Percentiles rank a stretch among this genome's conserved stretches.
Conservation (phyloP, 2,329 filamentous ascomycete genomes). For the Escovopsis weberi region DNA sequence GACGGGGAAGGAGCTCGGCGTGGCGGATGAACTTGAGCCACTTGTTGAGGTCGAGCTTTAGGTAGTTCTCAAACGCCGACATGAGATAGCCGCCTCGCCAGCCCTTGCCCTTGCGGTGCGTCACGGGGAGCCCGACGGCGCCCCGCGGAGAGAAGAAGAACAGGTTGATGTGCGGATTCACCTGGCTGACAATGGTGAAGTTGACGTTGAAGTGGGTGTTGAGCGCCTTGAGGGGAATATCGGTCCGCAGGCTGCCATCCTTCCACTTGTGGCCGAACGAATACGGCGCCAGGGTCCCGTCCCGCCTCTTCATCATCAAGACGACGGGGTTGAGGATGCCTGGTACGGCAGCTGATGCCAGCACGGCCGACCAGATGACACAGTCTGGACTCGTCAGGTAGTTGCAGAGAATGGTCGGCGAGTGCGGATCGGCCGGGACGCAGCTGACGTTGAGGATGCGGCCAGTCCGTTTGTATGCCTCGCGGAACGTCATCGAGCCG, state of each 20-base stretch:
- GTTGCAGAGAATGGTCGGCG: constrained; percentile 81
- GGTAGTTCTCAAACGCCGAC: constrained; percentile 80
- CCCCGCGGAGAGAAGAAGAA: constrained; percentile 97
- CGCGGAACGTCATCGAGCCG: constrained; percentile 84
- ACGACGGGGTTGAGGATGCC: constrained; percentile 93
- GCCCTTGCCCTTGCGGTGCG: constrained; percentile 79
- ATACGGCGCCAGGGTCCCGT: constrained; percentile 71
- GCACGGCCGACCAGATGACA: constrained; percentile 93
- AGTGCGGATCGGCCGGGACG: constrained; percentile 90
- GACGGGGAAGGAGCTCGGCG: constrained; percentile 78
- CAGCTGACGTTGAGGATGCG: constrained; percentile 92
- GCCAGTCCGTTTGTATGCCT: constrained; percentile 87
- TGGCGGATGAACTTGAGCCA: constrained; percentile 93
- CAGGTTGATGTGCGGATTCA: constrained; percentile 95
- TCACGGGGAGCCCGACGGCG: constrained; percentile 82
- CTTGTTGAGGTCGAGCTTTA: constrained; percentile 93
- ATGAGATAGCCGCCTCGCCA: constrained; percentile 95
- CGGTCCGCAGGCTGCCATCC: constrained; percentile 83
- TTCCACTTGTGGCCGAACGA: constrained; percentile 99
- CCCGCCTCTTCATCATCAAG: constrained; percentile 71
- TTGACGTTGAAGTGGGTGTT: constrained; percentile 98
- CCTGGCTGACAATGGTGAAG: constrained; percentile 77
- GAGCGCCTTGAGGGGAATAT: constrained; percentile 86
- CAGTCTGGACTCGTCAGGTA: constrained; percentile 92
- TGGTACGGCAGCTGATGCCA: constrained; percentile 89